Conservation (phyloP, 164 flowering plant species). For the Platanus orientalis region DNA sequence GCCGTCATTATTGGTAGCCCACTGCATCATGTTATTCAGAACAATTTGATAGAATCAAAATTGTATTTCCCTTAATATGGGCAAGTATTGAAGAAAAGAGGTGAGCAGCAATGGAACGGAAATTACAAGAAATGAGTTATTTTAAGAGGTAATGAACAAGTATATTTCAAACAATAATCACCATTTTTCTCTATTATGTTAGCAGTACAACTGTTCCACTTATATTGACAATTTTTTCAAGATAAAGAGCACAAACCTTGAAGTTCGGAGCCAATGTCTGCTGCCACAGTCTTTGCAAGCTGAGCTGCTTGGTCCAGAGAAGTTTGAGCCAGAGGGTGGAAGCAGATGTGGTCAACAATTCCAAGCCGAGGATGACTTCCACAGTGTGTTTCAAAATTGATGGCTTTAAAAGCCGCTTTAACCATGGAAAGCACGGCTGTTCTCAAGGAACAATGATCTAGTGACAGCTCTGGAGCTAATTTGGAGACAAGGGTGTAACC, state of each 20-base stretch:
- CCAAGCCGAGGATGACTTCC: conserved; percentile 78
- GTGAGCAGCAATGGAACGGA: too few species aligned
- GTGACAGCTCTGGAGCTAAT: conserved; percentile 18
- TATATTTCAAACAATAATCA: neutral
- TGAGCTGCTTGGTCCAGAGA: conserved; percentile 41
- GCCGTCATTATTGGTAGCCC: too few species aligned
- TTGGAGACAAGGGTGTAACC: conserved; percentile 68
- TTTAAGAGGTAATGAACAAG: neutral
- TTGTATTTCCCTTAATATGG: too few species aligned
- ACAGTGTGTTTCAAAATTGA: conserved; percentile 43
- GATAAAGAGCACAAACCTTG: conserved; percentile 38
- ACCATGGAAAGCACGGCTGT: conserved; percentile 56
- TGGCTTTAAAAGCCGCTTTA: conserved; percentile 50
- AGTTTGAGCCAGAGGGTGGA: conserved; percentile 46
- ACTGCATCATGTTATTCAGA: too few species aligned
- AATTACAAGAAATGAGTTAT: too few species aligned
- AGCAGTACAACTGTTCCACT: neutral
- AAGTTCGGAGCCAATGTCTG: conserved; percentile 47
- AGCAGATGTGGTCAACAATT: conserved; percentile 68
- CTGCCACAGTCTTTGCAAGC: conserved; percentile 48
- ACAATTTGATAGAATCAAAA: too few species aligned
- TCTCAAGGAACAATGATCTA: conserved; percentile 30
- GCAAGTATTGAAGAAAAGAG: too few species aligned
- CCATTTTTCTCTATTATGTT: too few species aligned
- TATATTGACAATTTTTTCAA: neutral